Conservation (phyloP, 2,329 filamentous ascomycete species). For the Colletotrichum liaoningense region DNA sequence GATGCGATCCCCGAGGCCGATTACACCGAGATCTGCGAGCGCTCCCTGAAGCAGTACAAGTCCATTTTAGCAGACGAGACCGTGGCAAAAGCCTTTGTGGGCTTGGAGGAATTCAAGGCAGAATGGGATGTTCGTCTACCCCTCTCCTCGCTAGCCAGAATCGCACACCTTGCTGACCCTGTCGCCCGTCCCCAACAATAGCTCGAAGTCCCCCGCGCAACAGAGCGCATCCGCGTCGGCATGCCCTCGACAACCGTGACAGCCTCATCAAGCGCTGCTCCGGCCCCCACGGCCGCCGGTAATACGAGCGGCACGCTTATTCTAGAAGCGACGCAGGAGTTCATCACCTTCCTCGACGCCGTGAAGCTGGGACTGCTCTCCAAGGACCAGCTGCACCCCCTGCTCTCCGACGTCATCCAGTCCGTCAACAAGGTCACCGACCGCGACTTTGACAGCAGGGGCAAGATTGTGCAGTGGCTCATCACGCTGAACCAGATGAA, state of each 20-base stretch:
- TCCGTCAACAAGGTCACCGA: slow-evolving; percentile 98
- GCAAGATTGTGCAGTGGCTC: slow-evolving; percentile 98
- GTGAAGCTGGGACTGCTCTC: slow-evolving; percentile 91
- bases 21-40: slow-evolving; percentile 96
- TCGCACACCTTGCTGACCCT: neutral
- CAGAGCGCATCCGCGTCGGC: slow-evolving; percentile 90
- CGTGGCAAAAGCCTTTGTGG: slow-evolving; percentile 88
- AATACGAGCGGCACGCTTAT: slow-evolving; percentile 75
- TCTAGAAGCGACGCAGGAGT: slow-evolving; percentile 93
- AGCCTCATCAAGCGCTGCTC: slow-evolving; percentile 58
- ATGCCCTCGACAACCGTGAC: slow-evolving; percentile 85
- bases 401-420: slow-evolving; percentile 95
- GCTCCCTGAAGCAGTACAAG: slow-evolving; percentile 95
- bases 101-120: slow-evolving; percentile 89
- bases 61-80: slow-evolving; percentile 91
- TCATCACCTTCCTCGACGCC: slow-evolving; percentile 97
- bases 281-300: slow-evolving; percentile 54
- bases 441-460: slow-evolving; percentile 92
- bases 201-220: slow-evolving; percentile 95
- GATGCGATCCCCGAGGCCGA: slow-evolving; percentile 92
- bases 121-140: slow-evolving; percentile 83
- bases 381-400: slow-evolving; percentile 95
- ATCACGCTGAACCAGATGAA: slow-evolving; percentile 98
- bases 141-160: neutral
- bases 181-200: slow-evolving; percentile 48